Evolutionary conservation across 202 grass and related monocot species (phyloP), one percentile per base, ranked within the genome.

Genomic region (Alloteropsis angusta): DNA sequence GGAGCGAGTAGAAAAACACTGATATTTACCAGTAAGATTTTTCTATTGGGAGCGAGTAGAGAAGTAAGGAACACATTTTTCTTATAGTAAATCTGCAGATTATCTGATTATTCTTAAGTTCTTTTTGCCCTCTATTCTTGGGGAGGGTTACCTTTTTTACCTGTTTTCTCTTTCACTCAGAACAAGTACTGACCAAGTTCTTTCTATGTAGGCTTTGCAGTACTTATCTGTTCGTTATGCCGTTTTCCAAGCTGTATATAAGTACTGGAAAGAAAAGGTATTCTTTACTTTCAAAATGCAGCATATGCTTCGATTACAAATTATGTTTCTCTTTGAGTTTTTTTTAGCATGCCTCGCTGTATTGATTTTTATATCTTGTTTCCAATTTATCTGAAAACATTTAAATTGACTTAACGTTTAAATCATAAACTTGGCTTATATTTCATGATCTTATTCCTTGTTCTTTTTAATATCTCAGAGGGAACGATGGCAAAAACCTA

Each of bases 191-290:
- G 62, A 85, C 38, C 16, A 65, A 72, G 25, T 87, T 13, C 60
- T 72, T 78, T 77, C 75, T 87, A 7, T 83, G 41, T 87, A 96
- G 96, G 88, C 92, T 82, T 89, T 99, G 77, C 90, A 96, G 65
- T 89, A 86, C 64, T 66, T 93, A 19, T 91, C 86, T 86, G 85
- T 96, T 76, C 79, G 86, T 34, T 85, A 82, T 83, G 80, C 82
- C 9, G 46, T 96, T 84, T 85, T 91, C 69, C 92, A 93, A 48
- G 87, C 86, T 87, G 88, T 99, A 87, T 99, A 93, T 96, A 96
- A 84, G 65, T 96, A 89, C 77, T 99, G 96, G 96, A 93, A 91
- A 93, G 71, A 73, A 42, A 99, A 99, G 96, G 96, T 99, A 93
- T 66, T 11, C 52, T 74, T 61, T 18, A 80, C 48, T 42, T 43